Percentiles rank a stretch among this genome's conserved stretches.
Conservation (phyloP, 805 yeast genomes). For the Candida piceae region DNA sequence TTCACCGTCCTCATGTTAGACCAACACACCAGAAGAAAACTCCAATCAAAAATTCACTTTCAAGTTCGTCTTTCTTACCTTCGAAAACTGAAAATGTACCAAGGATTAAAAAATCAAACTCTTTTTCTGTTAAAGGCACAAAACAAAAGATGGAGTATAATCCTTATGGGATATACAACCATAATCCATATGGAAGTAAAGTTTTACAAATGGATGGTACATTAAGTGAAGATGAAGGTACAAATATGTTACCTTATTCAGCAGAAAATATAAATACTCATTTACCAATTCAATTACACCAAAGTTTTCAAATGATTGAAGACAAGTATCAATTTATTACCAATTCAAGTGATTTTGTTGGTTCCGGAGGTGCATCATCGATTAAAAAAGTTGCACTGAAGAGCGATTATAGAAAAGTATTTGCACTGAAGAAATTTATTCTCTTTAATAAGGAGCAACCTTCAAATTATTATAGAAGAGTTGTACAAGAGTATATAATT, state of each 20-base stretch:
- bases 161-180: conserved; percentile 52
- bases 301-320: conserved; percentile 41
- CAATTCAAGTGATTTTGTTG: conserved; percentile 37
- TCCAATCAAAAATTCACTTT: no score
- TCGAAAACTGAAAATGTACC: no score
- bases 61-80: no score
- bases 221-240: conserved; percentile 26
- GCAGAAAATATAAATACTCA: conserved; percentile 60
- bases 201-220: conserved; percentile 22
- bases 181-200: conserved; percentile 24
- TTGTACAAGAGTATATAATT: conserved; percentile 58
- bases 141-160: conserved; percentile 34
- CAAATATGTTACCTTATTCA: conserved; percentile 50
- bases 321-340: conserved; percentile 50
- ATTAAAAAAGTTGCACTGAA: conserved; percentile 46
- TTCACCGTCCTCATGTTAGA: neutral
- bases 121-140: no score
- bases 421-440: conserved; percentile 62
- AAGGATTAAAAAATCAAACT: neutral
- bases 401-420: conserved; percentile 35
- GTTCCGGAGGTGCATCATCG: conserved; percentile 69
- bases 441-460: conserved; percentile 55
- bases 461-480: conserved; percentile 59
- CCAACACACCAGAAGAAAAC: no score
- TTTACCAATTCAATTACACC: conserved; percentile 50